Evolutionary conservation across 768 basidiomycete genomes (phyloP).

Genomic region (Saitozyma podzolica): DNA sequence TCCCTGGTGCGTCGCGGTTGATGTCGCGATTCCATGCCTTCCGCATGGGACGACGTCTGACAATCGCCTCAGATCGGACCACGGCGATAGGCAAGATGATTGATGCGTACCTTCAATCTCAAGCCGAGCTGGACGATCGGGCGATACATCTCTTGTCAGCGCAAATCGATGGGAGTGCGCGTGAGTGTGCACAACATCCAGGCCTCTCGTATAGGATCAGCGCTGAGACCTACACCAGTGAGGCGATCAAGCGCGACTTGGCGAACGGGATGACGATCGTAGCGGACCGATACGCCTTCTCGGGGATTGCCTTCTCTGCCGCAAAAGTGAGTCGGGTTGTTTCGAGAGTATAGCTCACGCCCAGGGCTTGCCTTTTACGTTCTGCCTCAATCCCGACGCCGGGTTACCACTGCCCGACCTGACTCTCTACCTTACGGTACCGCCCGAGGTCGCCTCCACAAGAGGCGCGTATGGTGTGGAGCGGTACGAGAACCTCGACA

Average conservation of each 20-base stretch:
- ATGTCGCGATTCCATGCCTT: too few species aligned
- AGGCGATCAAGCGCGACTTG: constrained; percentile 65
- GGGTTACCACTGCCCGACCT: constrained; percentile 86
- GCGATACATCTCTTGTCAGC: constrained; percentile 88
- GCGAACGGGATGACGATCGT: constrained; percentile 69
- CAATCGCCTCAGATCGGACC: constrained; percentile 67
- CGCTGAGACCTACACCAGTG: constrained; percentile 52
- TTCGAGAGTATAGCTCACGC: not conserved
- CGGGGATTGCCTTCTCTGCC: constrained; percentile 79
- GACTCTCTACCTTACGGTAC: constrained; percentile 79
- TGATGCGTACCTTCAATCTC: constrained; percentile 79
- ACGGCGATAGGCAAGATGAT: constrained; percentile 91
- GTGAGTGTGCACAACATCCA: constrained; percentile 55
- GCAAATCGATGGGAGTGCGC: constrained; percentile 96
- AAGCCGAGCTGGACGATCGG: constrained; percentile 84
- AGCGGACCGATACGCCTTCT: constrained; percentile 94
- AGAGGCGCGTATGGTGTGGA: constrained; percentile 84
- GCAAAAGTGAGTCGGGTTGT: constrained; percentile 52
- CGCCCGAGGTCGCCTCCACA: constrained; percentile 65
- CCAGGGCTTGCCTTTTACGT: constrained; percentile 67
- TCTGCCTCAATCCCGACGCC: constrained; percentile 84
- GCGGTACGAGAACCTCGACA: constrained; percentile 65
- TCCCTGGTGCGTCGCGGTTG: constrained; percentile 67
- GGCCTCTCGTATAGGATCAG: not conserved
- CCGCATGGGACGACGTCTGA: not conserved